These are phyloP conservation scores for Zymoseptoria crescenta DNA, from an alignment of 2,329 filamentous ascomycete species.

Conservation along the genomic window DNA sequence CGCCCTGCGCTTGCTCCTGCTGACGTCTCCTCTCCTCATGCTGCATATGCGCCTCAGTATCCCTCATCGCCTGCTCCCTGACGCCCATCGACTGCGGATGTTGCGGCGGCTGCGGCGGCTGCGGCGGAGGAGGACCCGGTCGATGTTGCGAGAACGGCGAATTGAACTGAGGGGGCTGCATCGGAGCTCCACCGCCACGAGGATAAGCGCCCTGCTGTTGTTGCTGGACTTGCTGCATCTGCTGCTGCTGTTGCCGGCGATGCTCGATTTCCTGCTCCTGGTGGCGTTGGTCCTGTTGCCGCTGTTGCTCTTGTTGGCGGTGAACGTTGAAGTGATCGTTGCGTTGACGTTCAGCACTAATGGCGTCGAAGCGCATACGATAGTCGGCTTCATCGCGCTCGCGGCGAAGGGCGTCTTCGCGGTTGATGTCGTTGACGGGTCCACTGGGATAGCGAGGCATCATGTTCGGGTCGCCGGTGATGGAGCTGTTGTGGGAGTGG, in stretches of 20 bases:
- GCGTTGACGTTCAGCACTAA: constrained; percentile 3
- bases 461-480: constrained; percentile 14
- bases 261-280: constrained; percentile 16
- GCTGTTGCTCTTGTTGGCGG: constrained; percentile 4
- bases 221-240: constrained; percentile 14
- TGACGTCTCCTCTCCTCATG: constrained; percentile 12
- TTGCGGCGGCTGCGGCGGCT: background rate
- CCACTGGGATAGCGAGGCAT: constrained; percentile 18
- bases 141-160: constrained; percentile 2
- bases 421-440: constrained; percentile 10
- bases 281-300: constrained; percentile 7
- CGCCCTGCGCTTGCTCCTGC: constrained; percentile 9
- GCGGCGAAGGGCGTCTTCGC: constrained; percentile 20
- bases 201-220: constrained; percentile 12
- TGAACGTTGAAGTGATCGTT: constrained; percentile 4
- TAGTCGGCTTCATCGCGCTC: constrained; percentile 14
- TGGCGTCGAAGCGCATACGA: constrained; percentile 3
- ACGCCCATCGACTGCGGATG: constrained; percentile 6
- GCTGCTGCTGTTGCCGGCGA: constrained; percentile 14
- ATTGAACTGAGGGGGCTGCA: constrained; percentile 4
- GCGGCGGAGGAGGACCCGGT: background rate
- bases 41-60: constrained; percentile 17
- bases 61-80: constrained; percentile 19
- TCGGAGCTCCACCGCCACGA: constrained; percentile 2
- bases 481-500: constrained; percentile 26